These are phyloP conservation scores for Cryptococcus hybrid DNA, from an alignment of 1,284 basidiomycete genomes.

Conservation along the genomic window DNA sequence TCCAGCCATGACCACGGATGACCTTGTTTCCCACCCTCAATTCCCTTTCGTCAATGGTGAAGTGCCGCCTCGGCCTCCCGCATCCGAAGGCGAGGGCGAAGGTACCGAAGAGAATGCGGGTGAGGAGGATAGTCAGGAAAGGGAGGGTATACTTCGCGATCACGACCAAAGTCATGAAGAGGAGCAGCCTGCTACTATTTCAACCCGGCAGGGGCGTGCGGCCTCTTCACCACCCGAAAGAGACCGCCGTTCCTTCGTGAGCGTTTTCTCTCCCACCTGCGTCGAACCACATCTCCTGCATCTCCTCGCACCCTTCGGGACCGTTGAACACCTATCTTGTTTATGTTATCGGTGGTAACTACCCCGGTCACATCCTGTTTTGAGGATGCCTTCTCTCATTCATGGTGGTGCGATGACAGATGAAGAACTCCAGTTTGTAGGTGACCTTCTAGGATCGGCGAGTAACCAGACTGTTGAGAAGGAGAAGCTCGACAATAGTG, in stretches of 20 bases:
- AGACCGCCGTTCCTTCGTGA: not conserved
- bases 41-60: slow-evolving; percentile 42
- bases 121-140: not conserved
- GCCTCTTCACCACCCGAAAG: not conserved
- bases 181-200: too few relatives aligned
- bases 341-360: slow-evolving; percentile 65
- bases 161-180: too few relatives aligned
- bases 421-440: slow-evolving; percentile 70
- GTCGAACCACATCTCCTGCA: slow-evolving; percentile 1
- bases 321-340: slow-evolving; percentile 44
- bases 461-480: slow-evolving; percentile 68
- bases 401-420: slow-evolving; percentile 52
- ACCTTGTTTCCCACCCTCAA: slow-evolving; percentile 38
- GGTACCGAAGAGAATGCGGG: too few relatives aligned
- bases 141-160: not conserved
- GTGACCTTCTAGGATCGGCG: slow-evolving; percentile 52
- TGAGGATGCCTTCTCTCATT: slow-evolving; percentile 69
- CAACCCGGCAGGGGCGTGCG: not conserved
- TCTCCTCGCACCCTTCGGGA: slow-evolving; percentile 6
- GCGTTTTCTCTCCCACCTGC: slow-evolving; percentile 3
- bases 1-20: slow-evolving; percentile 35
- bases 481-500: slow-evolving; percentile 77
- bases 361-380: slow-evolving; percentile 81
- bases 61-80: slow-evolving; percentile 13
- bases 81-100: not conserved